phyloP scores from a whole-genome alignment of 306 rosid genomes.

The Oemleria cerasiformis region DNA sequence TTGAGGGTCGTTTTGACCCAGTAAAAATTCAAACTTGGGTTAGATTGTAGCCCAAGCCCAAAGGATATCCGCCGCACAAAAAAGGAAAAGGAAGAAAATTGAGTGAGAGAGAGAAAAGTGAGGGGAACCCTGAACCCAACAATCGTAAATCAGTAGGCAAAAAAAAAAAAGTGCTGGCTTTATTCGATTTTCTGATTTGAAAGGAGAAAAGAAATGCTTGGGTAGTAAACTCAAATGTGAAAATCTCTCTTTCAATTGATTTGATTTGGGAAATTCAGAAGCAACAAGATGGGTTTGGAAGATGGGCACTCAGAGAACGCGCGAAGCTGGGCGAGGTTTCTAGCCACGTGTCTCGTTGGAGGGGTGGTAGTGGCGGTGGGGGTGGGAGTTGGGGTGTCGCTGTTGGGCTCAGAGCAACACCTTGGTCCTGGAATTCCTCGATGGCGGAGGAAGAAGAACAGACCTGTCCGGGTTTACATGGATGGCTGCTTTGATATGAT shows the following conservation, averaged over 20 bases:
- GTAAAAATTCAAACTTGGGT: neutral
- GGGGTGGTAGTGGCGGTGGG: conserved; percentile 46
- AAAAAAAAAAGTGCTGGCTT: neutral
- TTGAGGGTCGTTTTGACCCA: neutral
- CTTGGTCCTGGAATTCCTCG: conserved; percentile 32
- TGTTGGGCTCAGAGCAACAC: conserved; percentile 26
- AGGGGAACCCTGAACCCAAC: conserved; percentile 8
- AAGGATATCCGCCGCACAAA: conserved; percentile 10
- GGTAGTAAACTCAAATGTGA: neutral
- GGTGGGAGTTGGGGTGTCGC: conserved; percentile 43
- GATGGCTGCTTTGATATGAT: conserved; percentile 68
- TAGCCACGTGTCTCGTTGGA: conserved; percentile 60
- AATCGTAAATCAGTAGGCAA: neutral
- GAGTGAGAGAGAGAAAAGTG: conserved; percentile 4
- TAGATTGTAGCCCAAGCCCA: neutral
- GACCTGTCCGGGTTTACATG: conserved; percentile 60
- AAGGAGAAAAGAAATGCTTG: neutral
- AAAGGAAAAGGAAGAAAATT: neutral
- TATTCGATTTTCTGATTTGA: neutral
- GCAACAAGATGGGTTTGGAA: conserved; percentile 39
- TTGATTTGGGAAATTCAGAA: neutral
- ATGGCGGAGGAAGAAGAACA: conserved; percentile 45
- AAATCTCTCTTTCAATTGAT: neutral
- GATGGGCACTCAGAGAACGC: conserved; percentile 27
- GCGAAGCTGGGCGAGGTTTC: conserved; percentile 46